phyloP scores from a whole-genome alignment of 2,329 filamentous ascomycete genomes.

The Fusarium nodosum region DNA sequence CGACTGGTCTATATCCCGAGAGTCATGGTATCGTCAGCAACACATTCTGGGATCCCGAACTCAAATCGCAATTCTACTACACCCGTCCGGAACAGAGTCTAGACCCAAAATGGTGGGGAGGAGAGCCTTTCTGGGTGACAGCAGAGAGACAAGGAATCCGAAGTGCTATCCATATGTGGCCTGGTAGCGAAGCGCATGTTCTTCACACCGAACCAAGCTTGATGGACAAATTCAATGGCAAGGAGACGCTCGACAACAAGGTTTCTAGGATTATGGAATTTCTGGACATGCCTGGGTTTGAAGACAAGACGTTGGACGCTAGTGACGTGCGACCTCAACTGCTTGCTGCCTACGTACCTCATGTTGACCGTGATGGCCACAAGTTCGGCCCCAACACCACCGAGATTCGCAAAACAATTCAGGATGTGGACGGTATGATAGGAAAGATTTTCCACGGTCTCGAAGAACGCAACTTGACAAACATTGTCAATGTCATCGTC shows the following conservation, averaged over 20 bases:
- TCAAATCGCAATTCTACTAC: conserved; percentile 87
- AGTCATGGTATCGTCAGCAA: conserved; percentile 94
- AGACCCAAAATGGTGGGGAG: conserved; percentile 93
- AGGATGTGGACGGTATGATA: conserved; percentile 85
- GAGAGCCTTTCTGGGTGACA: conserved; percentile 93
- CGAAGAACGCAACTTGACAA: conserved; percentile 83
- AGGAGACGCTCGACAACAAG: conserved; percentile 81
- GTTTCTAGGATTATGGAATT: conserved; percentile 84
- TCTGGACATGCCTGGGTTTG: conserved; percentile 83
- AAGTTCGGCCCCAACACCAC: conserved; percentile 94
- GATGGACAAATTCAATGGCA: conserved; percentile 86
- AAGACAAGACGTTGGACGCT: conserved; percentile 65
- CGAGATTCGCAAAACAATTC: conserved; percentile 84
- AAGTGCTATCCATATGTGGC: conserved; percentile 97
- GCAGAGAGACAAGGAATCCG: conserved; percentile 85
- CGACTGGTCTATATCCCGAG: conserved; percentile 92
- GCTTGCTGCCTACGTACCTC: conserved; percentile 93
- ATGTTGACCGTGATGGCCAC: conserved; percentile 91
- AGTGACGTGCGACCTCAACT: conserved; percentile 81
- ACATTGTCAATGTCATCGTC: conserved; percentile 93
- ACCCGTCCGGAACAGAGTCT: conserved; percentile 82
- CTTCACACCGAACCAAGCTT: conserved; percentile 80
- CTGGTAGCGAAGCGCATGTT: conserved; percentile 91
- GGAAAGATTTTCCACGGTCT: conserved; percentile 81
- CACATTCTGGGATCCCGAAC: conserved; percentile 87